Base-by-base conservation (phyloP, 306 rosid genomes). In the Albizia julibrissin region DNA sequence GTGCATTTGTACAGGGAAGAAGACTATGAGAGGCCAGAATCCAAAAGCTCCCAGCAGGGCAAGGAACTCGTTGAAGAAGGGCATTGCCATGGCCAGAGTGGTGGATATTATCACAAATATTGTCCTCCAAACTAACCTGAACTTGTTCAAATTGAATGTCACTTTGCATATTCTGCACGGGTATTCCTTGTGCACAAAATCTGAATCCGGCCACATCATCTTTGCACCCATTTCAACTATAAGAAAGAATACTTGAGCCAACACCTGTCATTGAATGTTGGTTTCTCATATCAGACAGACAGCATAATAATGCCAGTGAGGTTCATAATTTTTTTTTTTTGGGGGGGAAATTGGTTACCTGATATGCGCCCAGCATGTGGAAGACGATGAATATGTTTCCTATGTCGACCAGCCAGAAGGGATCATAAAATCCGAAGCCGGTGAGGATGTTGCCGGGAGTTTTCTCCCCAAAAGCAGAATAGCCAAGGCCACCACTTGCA, bases 361-460 rank as follows among this genome's bases (percentile, higher is more conserved):
- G 95, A 84, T 83, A 93, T 56, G 94, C 96, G 37, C 96, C 97
- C 37, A 91, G 71, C 46, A 93, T 81, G 82, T 93, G 97, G 74
- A 90, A 84, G 70, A 90, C 79, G 22, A 91, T 85, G 80, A 37
- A 87, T 37, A 82, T 34, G 26, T 93, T 90, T 61, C 93, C 94
- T 59, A 87, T 11, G 22, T 91, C 88, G 8, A 93, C 84, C 58
- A 90, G 72, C 94, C 96, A 93, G 22, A 83, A 86, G 16, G 93
- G 89, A n/a, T 89, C 88, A 0, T 83, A 85, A 80, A 84, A 87
- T 75, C 88, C 98, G 22, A 89, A 87, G 22, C 89, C 89, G 0
- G 90, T 84, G 34, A 93, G 85, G 54, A 90, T 87, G 76, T 93
- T 90, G 78, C 94, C 93, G 0, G 90, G 96, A 7, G 98, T 84